A percentile compares a stretch with the other conserved stretches of the same genome.
Conservation (phyloP, 306 rosid species). For the Arachis hypogaea region DNA sequence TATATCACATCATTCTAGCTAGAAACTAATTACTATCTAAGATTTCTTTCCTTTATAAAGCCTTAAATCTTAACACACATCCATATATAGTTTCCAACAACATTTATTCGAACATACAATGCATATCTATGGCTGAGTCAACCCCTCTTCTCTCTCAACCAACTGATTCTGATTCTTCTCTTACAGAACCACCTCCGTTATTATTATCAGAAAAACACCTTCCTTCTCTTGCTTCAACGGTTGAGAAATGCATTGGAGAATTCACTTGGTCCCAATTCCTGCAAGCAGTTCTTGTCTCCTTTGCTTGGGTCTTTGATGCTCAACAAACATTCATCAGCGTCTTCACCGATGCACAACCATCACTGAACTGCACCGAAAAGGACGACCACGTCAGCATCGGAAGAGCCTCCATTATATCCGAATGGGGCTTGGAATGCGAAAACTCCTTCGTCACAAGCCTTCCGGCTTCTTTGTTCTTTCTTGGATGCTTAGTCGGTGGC, state of each 20-base stretch:
- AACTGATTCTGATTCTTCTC: neutral
- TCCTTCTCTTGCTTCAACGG: slow-evolving; percentile 56
- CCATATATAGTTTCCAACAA: no score
- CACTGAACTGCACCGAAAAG: slow-evolving; percentile 51
- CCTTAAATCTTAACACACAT: no score
- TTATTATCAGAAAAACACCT: neutral
- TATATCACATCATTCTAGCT: no score
- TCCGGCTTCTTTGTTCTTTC: slow-evolving; percentile 64
- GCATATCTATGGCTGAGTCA: neutral
- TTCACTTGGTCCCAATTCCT: slow-evolving; percentile 55
- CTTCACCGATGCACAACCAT: slow-evolving; percentile 63
- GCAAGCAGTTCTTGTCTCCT: slow-evolving; percentile 54
- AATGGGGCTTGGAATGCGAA: slow-evolving; percentile 52
- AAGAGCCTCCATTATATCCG: slow-evolving; percentile 51
- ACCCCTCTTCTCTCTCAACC: neutral
- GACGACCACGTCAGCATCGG: neutral
- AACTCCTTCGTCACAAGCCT: slow-evolving; percentile 45
- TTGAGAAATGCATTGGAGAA: slow-evolving; percentile 52
- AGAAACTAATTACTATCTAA: no score
- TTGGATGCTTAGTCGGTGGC: slow-evolving; percentile 64
- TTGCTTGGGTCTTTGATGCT: slow-evolving; percentile 64
- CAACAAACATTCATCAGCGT: slow-evolving; percentile 65
- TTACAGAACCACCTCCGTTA: neutral
- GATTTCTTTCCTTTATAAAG: no score
- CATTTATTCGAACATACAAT: neutral